phyloP scores from a whole-genome alignment of 306 rosid species.

The Malus sylvestris region DNA sequence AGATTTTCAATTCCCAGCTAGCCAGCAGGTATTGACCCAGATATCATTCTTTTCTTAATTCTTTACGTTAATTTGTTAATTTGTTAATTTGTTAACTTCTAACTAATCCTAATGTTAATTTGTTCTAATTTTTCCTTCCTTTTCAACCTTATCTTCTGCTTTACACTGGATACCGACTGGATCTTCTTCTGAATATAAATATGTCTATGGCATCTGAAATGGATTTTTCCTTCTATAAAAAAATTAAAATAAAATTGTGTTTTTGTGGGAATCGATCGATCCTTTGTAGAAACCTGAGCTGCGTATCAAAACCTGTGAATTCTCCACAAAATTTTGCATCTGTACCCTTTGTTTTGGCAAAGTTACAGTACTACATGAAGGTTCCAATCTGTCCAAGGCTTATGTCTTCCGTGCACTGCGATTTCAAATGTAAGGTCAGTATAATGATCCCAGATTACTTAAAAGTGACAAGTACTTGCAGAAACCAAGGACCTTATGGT shows the following conservation, averaged over 20 bases:
- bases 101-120: background rate
- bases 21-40: too few species aligned
- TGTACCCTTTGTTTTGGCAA: background rate
- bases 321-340: background rate
- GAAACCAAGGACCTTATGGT: too few species aligned
- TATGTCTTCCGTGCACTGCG: too few species aligned
- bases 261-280: constrained; percentile 6
- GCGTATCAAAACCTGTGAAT: constrained; percentile 5
- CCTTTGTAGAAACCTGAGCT: constrained; percentile 3
- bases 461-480: too few species aligned
- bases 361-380: too few species aligned
- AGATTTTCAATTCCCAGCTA: too few species aligned
- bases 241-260: background rate
- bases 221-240: background rate
- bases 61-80: too few species aligned
- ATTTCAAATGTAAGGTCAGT: too few species aligned
- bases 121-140: background rate
- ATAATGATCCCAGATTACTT: too few species aligned
- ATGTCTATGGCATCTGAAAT: background rate
- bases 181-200: background rate
- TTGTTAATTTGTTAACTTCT: too few species aligned
- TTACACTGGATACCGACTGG: background rate
- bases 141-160: background rate
- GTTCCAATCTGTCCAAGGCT: too few species aligned
- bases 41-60: too few species aligned